Evolutionary conservation across 345 rosid species (phyloP).

Genomic region (Cardamine resedifolia): DNA sequence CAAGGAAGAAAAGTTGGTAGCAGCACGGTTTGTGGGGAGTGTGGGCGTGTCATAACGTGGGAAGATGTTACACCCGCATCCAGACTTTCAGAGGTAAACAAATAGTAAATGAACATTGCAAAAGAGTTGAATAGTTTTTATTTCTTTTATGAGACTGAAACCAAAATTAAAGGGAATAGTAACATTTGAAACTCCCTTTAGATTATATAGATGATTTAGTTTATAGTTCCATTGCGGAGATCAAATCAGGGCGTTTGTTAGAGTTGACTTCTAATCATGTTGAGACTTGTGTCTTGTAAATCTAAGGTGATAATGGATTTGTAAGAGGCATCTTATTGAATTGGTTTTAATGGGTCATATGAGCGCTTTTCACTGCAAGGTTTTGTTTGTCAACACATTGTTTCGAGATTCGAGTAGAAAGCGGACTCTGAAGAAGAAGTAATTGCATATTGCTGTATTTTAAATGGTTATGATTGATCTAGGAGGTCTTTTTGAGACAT

Average conservation of each 20-base stretch:
- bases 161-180: conserved; percentile 9
- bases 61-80: conserved; percentile 46
- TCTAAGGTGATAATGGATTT: not conserved
- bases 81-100: conserved; percentile 39
- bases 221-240: conserved; percentile 29
- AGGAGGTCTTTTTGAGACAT: not conserved
- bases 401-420: not conserved
- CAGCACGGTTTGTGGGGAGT: conserved; percentile 88
- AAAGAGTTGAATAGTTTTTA: not conserved
- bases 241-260: conserved; percentile 30
- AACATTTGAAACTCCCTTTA: not conserved
- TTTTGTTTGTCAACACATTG: not conserved
- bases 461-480: not conserved
- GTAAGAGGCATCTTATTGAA: not conserved
- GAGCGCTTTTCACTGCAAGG: not conserved
- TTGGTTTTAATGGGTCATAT: not conserved
- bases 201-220: conserved; percentile 24
- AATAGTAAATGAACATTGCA: conserved; percentile 31
- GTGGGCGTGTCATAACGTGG: conserved; percentile 85
- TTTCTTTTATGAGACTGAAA: not conserved
- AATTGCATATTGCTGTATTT: not conserved
- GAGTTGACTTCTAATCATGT: conserved; percentile 25
- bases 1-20: conserved; percentile 78
- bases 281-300: conserved; percentile 27
- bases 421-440: not conserved